Conservation (phyloP, 2,329 filamentous ascomycete genomes). For the Fusarium succisae region DNA sequence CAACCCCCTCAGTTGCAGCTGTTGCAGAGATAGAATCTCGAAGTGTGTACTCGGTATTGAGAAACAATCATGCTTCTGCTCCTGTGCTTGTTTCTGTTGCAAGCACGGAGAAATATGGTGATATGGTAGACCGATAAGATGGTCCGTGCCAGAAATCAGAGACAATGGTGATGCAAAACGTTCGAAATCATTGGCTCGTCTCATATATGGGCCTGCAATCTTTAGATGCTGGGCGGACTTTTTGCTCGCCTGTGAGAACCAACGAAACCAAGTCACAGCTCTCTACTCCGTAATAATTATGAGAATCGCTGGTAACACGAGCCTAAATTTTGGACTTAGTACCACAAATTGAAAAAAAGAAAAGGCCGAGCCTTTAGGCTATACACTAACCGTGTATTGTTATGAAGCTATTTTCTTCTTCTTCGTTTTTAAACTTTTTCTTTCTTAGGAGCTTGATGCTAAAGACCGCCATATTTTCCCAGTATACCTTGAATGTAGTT, state of each 20-base stretch:
- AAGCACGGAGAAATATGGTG: conserved; percentile 15
- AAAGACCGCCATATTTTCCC: neutral
- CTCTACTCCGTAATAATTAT: neutral
- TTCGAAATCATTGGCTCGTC: conserved; percentile 31
- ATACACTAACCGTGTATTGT: neutral
- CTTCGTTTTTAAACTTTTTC: too few species aligned
- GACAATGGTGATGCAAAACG: conserved; percentile 35
- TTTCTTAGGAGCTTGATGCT: neutral
- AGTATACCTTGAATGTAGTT: neutral
- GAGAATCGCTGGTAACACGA: neutral
- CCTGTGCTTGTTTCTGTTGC: neutral
- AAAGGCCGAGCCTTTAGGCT: neutral
- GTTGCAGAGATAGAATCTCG: neutral
- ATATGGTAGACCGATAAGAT: conserved; percentile 28
- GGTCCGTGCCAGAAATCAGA: conserved; percentile 35
- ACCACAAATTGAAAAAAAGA: neutral
- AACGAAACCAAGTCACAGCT: neutral
- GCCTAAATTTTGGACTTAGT: neutral
- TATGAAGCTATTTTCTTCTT: neutral
- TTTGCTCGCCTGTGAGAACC: conserved; percentile 21
- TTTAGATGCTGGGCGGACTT: conserved; percentile 19
- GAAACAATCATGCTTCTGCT: neutral
- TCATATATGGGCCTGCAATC: conserved; percentile 16
- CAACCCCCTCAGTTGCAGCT: conserved; percentile 4
- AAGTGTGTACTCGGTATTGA: neutral